Conservation (phyloP, 495 filamentous ascomycete species). For the Rostrohypoxylon terebratum region DNA sequence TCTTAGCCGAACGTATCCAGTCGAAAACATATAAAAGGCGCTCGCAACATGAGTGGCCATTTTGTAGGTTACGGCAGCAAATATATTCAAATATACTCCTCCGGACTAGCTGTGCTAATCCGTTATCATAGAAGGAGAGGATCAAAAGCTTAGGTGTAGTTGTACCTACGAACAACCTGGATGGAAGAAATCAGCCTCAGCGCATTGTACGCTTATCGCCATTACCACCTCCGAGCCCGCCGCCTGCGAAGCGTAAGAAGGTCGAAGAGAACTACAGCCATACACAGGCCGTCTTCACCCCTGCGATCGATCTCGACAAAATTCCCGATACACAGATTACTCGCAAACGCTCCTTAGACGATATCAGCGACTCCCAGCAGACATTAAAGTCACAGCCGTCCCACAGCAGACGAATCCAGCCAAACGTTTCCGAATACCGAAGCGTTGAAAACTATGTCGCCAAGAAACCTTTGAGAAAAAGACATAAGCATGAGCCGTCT, state of each 20-base stretch:
- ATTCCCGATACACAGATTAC: not conserved
- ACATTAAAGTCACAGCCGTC: constrained; percentile 38
- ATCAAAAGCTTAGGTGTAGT: constrained; percentile 6
- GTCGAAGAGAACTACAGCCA: constrained; percentile 21
- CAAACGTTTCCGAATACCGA: constrained; percentile 43
- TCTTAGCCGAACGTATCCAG: constrained; percentile 1
- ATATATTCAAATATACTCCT: not conserved
- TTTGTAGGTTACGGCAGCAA: not conserved
- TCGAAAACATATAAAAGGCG: constrained; percentile 4
- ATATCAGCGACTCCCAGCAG: constrained; percentile 42
- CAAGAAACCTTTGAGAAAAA: constrained; percentile 21
- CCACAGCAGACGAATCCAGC: constrained; percentile 30
- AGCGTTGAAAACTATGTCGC: constrained; percentile 11
- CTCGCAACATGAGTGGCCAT: constrained; percentile 24
- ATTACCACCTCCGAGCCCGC: constrained; percentile 17
- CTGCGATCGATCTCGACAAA: not conserved
- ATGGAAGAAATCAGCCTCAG: constrained; percentile 23
- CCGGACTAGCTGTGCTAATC: constrained; percentile 10
- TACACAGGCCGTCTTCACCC: constrained; percentile 22
- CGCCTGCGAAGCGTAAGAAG: constrained; percentile 49
- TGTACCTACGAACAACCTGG: constrained; percentile 41
- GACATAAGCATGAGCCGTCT: constrained; percentile 1
- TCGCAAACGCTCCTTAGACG: constrained; percentile 39
- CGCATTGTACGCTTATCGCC: constrained; percentile 13
- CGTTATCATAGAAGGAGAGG: constrained; percentile 14